A percentile compares a stretch with the other conserved stretches of the same genome.
phyloP scores from a whole-genome alignment of 805 yeast species.

The Cyberlindnera mrakii region DNA sequence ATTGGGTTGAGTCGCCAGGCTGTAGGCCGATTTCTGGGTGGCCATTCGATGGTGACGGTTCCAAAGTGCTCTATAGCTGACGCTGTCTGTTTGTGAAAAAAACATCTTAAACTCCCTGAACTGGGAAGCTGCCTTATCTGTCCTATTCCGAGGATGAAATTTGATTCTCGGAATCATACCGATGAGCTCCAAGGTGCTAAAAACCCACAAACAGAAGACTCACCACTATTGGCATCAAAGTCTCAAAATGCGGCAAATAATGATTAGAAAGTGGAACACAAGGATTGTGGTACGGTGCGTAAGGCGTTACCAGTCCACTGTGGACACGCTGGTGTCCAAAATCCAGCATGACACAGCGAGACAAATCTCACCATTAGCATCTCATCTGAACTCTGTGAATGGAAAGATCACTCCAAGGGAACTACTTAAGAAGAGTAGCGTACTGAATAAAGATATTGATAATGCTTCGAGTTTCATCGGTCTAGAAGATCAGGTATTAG shows the following conservation, averaged over 20 bases:
- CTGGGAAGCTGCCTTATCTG: too few species aligned
- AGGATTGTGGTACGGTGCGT: neutral
- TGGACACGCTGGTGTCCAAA: slow-evolving; percentile 1
- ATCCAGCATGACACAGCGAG: slow-evolving; percentile 2
- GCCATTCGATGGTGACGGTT: too few species aligned
- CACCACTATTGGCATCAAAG: too few species aligned
- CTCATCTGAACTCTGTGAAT: neutral
- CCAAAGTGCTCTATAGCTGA: too few species aligned
- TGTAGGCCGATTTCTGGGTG: too few species aligned
- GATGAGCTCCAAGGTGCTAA: too few species aligned
- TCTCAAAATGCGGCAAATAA: too few species aligned
- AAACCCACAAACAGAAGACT: too few species aligned
- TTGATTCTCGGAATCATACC: too few species aligned
- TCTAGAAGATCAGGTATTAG: neutral
- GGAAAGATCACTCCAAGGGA: neutral
- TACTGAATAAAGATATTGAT: neutral
- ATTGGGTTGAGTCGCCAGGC: neutral
- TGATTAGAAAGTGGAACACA: neutral
- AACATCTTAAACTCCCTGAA: too few species aligned
- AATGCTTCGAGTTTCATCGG: neutral
- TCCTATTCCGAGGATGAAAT: too few species aligned
- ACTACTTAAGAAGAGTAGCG: neutral
- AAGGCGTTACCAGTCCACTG: slow-evolving; percentile 2
- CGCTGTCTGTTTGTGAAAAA: too few species aligned
- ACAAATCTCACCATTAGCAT: slow-evolving; percentile 2